A percentile compares a stretch with the other conserved stretches of the same genome.
Conservation (phyloP, 495 filamentous ascomycete species). For the Viridothelium virens region DNA sequence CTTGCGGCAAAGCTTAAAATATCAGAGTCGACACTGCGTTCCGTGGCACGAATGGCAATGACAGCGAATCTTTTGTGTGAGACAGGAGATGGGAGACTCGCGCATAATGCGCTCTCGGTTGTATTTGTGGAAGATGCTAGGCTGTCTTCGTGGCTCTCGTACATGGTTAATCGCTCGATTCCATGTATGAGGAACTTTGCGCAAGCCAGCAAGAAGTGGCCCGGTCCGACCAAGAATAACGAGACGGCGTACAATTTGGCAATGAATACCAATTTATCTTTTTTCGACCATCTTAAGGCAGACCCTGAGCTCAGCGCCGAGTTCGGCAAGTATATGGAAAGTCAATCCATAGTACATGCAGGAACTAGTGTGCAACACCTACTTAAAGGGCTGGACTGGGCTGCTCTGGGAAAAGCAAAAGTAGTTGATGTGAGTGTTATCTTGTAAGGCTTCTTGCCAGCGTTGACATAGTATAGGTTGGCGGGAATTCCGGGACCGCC, state of each 20-base stretch:
- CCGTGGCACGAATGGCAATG: neutral
- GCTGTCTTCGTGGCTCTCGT: neutral
- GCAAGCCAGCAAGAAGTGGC: neutral
- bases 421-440: neutral
- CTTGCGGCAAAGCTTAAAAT: neutral
- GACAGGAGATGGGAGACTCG: neutral
- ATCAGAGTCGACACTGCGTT: neutral
- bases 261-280: neutral
- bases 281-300: neutral
- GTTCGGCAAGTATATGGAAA: neutral
- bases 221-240: neutral
- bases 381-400: neutral
- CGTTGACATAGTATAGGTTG: neutral
- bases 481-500: neutral
- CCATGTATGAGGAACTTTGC: neutral
- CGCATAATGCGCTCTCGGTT: neutral
- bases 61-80: neutral
- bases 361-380: neutral
- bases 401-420: neutral
- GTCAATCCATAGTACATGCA: neutral
- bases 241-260: neutral
- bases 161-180: neutral
- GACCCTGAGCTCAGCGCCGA: neutral
- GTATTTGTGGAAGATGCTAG: slow-evolving; percentile 1
- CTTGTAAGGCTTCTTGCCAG: neutral